These are phyloP conservation scores for Penicillium odoratum DNA, from an alignment of 495 filamentous ascomycete species.

Conservation along the genomic window DNA sequence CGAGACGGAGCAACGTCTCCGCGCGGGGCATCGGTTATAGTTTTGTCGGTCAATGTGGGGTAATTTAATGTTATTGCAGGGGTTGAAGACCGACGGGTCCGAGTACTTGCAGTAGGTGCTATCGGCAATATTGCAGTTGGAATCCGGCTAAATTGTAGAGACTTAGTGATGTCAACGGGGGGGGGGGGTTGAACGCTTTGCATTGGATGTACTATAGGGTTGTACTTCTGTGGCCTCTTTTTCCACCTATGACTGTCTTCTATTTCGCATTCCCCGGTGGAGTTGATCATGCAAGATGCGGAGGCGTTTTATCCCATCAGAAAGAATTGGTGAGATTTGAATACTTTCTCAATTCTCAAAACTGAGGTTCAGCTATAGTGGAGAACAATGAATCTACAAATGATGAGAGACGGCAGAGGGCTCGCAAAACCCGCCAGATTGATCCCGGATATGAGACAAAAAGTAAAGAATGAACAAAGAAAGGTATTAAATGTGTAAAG, in stretches of 20 bases:
- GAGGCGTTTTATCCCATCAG: not conserved
- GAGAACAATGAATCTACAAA: slow-evolving; percentile 10
- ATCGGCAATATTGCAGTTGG: not conserved
- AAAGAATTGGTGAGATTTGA: not conserved
- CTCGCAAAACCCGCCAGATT: not conserved
- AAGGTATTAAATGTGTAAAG: slow-evolving; percentile 18
- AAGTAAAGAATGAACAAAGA: slow-evolving; percentile 5
- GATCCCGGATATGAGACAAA: not conserved
- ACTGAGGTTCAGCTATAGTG: not conserved
- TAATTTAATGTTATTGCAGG: not conserved
- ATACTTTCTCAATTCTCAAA: not conserved
- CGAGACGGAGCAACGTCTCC: slow-evolving; percentile 25
- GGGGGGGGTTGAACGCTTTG: no score
- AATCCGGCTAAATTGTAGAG: not conserved
- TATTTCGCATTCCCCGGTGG: not conserved
- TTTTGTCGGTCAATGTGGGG: not conserved
- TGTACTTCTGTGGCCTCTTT: slow-evolving; percentile 4
- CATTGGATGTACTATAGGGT: not conserved
- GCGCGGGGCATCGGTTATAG: not conserved
- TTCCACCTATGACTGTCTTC: slow-evolving; percentile 24
- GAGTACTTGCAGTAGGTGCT: not conserved
- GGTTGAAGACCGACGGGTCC: not conserved
- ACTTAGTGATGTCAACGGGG: no score
- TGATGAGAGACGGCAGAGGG: slow-evolving; percentile 5
- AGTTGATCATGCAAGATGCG: slow-evolving; percentile 3